Base-by-base conservation (phyloP, 108 stramenopile species). In the Skeletonema menzelii region DNA sequence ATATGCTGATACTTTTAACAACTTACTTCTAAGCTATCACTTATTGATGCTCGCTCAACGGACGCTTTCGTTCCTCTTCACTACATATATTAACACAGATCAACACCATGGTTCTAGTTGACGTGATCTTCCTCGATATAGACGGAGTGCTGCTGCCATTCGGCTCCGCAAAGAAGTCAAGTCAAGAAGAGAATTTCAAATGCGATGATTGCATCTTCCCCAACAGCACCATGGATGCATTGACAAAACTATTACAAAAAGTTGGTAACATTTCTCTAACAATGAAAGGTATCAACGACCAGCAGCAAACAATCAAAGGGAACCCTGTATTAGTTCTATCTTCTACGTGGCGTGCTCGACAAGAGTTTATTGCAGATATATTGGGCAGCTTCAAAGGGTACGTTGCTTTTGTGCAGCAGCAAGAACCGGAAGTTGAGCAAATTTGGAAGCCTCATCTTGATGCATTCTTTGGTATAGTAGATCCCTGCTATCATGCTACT, bases 121-220 rank as follows among this genome's bases (percentile, higher is more conserved):
- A 78, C 37, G 40, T 91, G 27, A 82, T 91, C 26, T 91, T 91
- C 73, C 61, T 91, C 17, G 90, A 91, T 55, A 91, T 91, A 27
- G 90, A 91, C 67, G 90, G 90, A 10, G 90, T 91, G 5, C 77
- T 91, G 28, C 83, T 91, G 37, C 90, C 90, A 10, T 91, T 91
- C 67, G 82, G 82, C 28, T 72, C 24, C 15, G 31, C 46, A 38
- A 38, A 17, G 73, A 64, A 66, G 27, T 5, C 19, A 20, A 67
- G 30, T 38, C 35, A 37, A 49, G 34, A 31, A 24, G 14, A 61
- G 30, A 31, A 56, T 1, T 17, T 28, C 27, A 56, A 31, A 56
- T 27, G 64, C 19, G 40, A 63, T 13, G 63, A 68, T 32, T 73
- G 69, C 28, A 68, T 88, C 56, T 91, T 91, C 66, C 90, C 90